Conservation (phyloP, 306 rosid genomes). For the Malus domestica region ASM211411v1 NC_041796.1:27967501-27968000, state of each 20-base stretch:
- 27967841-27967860: background rate
- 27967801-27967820: background rate
- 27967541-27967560: background rate
- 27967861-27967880: background rate
- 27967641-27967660: background rate
- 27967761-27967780: background rate
- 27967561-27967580: background rate
- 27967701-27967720: background rate
- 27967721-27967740: background rate
- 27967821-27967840: background rate
- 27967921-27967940: background rate
- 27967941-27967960: background rate
- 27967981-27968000: background rate
- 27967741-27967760: background rate
- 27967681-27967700: background rate
- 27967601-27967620: background rate
- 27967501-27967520: background rate
- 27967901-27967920: background rate
- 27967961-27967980: background rate
- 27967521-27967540: background rate
- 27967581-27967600: background rate
- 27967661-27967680: background rate
- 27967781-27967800: background rate
- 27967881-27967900: background rate
- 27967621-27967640: background rate